These are phyloP conservation scores for Medicago arabica DNA, from an alignment of 306 rosid species.

Conservation along the genomic window DNA sequence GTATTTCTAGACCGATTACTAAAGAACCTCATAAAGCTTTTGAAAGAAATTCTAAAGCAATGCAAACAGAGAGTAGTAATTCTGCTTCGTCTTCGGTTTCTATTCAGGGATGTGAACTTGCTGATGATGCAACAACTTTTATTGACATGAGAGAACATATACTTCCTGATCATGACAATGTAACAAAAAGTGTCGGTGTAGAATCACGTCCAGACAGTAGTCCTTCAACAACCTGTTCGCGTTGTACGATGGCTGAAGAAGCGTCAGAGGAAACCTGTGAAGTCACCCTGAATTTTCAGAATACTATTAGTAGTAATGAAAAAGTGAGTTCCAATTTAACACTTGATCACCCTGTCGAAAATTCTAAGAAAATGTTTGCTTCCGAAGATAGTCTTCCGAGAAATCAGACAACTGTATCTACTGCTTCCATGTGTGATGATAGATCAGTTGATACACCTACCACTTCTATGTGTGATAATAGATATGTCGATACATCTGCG, in stretches of 20 bases:
- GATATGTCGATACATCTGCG: conserved; percentile 39
- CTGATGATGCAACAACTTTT: conserved; percentile 73
- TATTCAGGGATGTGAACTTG: conserved; percentile 77
- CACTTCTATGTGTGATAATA: not conserved
- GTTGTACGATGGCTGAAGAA: conserved; percentile 49
- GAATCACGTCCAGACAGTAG: conserved; percentile 51
- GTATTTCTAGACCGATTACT: conserved; percentile 49
- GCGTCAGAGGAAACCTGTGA: conserved; percentile 39
- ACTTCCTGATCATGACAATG: conserved; percentile 50
- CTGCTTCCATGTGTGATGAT: not conserved
- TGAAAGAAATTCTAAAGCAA: conserved; percentile 68
- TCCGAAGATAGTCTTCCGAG: conserved; percentile 35
- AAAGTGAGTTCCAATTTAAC: conserved; percentile 37
- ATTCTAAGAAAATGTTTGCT: conserved; percentile 38
- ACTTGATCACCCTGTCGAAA: conserved; percentile 39
- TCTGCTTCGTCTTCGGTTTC: conserved; percentile 86
- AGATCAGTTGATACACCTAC: conserved; percentile 40
- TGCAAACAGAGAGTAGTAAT: conserved; percentile 75
- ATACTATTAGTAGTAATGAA: conserved; percentile 39
- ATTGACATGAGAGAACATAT: conserved; percentile 62
- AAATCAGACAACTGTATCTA: conserved; percentile 37
- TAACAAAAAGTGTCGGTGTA: conserved; percentile 43
- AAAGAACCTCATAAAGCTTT: conserved; percentile 56
- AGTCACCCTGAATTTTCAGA: conserved; percentile 30
- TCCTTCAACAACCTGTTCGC: conserved; percentile 49